These are phyloP conservation scores for Salvia miltiorrhiza DNA, from an alignment of 257 asterid species.

Conservation along the genomic window DNA sequence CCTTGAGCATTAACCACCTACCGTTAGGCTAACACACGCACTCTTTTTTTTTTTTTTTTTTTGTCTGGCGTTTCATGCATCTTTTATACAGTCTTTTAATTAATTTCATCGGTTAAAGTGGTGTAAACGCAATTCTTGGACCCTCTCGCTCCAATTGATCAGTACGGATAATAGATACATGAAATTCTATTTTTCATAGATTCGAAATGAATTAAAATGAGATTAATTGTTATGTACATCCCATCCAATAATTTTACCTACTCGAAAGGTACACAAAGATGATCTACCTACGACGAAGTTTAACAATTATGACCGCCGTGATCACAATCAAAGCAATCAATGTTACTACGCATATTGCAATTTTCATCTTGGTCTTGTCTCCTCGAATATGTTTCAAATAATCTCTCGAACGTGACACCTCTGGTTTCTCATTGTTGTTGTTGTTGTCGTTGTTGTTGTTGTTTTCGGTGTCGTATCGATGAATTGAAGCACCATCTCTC, in stretches of 20 bases:
- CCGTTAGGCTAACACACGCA: too few species aligned
- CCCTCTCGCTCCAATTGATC: too few species aligned
- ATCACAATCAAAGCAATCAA: not conserved
- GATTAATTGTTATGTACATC: not conserved
- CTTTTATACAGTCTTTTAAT: too few species aligned
- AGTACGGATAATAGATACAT: too few species aligned
- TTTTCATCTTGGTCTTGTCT: not conserved
- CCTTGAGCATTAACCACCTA: too few species aligned
- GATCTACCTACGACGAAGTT: not conserved
- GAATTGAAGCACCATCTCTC: not conserved
- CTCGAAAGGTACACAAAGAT: not conserved
- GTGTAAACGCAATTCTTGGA: too few species aligned
- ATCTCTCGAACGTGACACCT: not conserved
- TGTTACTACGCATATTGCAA: not conserved
- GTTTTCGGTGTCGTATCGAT: not conserved
- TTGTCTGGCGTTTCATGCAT: too few species aligned
- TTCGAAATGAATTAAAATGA: not conserved
- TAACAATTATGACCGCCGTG: conserved; percentile 1
- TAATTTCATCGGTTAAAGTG: too few species aligned
- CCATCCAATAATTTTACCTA: not conserved
- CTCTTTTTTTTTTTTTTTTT: too few species aligned
- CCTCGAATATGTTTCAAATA: conserved; percentile 10
- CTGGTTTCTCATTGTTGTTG: not conserved
- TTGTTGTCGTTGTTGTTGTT: too few species aligned
- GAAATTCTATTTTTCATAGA: not conserved